A percentile compares a stretch with the other conserved stretches of the same genome.
phyloP scores from a whole-genome alignment of 345 rosid species.

The Psidium guajava region DNA sequence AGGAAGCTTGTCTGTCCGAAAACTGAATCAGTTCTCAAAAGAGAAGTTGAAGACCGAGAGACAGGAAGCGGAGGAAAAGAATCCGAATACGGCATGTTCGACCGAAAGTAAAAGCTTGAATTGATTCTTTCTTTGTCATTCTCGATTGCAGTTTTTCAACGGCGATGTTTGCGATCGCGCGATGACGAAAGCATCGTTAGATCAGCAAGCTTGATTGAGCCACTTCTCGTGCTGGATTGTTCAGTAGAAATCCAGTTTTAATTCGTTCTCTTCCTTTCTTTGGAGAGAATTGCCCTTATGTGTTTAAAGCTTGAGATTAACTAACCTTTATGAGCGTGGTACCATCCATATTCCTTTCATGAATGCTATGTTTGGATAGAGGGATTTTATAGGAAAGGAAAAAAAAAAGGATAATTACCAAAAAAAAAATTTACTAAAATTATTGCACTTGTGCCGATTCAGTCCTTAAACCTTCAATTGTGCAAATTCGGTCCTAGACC shows the following conservation, averaged over 20 bases:
- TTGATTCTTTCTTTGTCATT: background rate
- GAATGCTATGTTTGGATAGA: too few species aligned
- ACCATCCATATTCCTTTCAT: too few species aligned
- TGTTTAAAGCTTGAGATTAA: too few species aligned
- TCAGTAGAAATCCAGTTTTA: background rate
- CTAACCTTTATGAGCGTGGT: too few species aligned
- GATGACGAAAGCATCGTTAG: background rate
- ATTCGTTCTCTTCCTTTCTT: background rate
- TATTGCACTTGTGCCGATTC: too few species aligned
- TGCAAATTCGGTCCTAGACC: too few species aligned
- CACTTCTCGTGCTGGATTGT: background rate
- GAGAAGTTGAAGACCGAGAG: background rate
- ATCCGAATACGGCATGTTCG: background rate
- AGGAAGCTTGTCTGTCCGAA: background rate
- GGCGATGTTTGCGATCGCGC: background rate
- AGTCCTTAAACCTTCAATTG: too few species aligned
- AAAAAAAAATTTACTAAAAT: too few species aligned
- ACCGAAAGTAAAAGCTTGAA: background rate
- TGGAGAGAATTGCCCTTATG: too few species aligned
- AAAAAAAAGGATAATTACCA: too few species aligned
- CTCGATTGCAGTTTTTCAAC: background rate
- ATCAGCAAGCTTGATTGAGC: background rate
- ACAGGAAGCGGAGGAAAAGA: too few species aligned
- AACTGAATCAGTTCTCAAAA: background rate
- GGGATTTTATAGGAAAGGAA: too few species aligned